A percentile compares a stretch with the other conserved stretches of the same genome.
Conservation (phyloP, 192 early-diverging fungal species). For the Chytriomyces hyalinus region DNA sequence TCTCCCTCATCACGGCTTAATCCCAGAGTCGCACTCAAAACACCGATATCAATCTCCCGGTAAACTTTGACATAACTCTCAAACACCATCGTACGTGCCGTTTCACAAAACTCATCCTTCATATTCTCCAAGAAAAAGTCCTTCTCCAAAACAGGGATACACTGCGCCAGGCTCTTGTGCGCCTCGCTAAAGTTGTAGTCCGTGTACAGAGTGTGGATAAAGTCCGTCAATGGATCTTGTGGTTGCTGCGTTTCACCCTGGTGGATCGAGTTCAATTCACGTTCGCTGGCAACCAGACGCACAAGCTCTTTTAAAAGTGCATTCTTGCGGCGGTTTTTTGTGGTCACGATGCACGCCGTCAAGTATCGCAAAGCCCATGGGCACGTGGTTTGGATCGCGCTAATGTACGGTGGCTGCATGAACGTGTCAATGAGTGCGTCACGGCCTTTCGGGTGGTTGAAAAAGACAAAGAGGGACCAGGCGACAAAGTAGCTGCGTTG, state of each 20-base stretch:
- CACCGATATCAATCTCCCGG: slow-evolving; percentile 92
- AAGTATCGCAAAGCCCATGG: slow-evolving; percentile 97
- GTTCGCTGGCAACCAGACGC: slow-evolving; percentile 78
- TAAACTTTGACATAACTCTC: slow-evolving; percentile 98
- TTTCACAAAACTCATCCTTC: slow-evolving; percentile 94
- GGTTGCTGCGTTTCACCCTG: slow-evolving; percentile 77
- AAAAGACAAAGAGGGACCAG: slow-evolving; percentile 98
- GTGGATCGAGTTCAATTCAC: slow-evolving; percentile 67
- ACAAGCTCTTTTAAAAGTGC: slow-evolving; percentile 76
- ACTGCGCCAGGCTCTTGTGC: slow-evolving; percentile 83
- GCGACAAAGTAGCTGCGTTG: slow-evolving; percentile 94
- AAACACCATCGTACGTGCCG: slow-evolving; percentile 90
- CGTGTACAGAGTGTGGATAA: slow-evolving; percentile 89
- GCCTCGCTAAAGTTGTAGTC: slow-evolving; percentile 95
- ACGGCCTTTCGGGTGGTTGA: slow-evolving; percentile 96
- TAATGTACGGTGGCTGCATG: slow-evolving; percentile 89
- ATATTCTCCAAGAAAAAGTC: slow-evolving; percentile 92
- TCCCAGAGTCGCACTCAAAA: slow-evolving; percentile 81
- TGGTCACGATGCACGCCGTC: slow-evolving; percentile 88
- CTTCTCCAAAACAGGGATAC: slow-evolving; percentile 82
- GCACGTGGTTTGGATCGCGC: slow-evolving; percentile 95
- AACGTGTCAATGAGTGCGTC: slow-evolving; percentile 94
- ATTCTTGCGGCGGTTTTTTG: slow-evolving; percentile 78
- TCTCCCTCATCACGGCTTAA: slow-evolving; percentile 89
- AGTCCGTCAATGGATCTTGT: slow-evolving; percentile 97